Conservation (phyloP, 179 eudicot genomes). For the Monotropa hypopitys region DNA sequence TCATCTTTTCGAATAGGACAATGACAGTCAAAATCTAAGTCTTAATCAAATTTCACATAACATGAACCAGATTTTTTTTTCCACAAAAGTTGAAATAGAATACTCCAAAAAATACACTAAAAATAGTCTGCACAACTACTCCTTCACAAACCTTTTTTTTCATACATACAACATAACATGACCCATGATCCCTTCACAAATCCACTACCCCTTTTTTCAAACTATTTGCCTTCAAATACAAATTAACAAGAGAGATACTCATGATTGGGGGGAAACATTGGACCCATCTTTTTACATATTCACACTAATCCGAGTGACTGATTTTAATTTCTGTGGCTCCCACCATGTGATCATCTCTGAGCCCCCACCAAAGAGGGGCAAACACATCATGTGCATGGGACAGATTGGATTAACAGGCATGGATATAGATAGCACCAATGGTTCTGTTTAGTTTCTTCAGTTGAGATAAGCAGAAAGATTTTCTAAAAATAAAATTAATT, state of each 20-base stretch:
- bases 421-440: neutral
- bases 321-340: conserved; percentile 1
- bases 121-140: conserved; percentile 6
- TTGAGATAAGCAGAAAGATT: neutral
- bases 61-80: neutral
- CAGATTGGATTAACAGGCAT: conserved; percentile 1
- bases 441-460: neutral
- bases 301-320: conserved; percentile 1
- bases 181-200: conserved; percentile 9
- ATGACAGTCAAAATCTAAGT: neutral
- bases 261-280: neutral
- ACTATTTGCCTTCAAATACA: neutral
- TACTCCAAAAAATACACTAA: neutral
- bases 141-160: neutral
- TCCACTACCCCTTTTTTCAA: neutral
- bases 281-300: neutral
- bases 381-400: conserved; percentile 13
- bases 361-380: conserved; percentile 5
- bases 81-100: neutral
- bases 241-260: neutral
- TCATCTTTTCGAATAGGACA: neutral
- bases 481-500: neutral
- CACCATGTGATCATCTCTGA: conserved; percentile 14
- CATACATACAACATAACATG: no score
- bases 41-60: neutral